Base-by-base conservation (phyloP, 2,329 filamentous ascomycete species). In the Orbilia blumenaviensis region DNA sequence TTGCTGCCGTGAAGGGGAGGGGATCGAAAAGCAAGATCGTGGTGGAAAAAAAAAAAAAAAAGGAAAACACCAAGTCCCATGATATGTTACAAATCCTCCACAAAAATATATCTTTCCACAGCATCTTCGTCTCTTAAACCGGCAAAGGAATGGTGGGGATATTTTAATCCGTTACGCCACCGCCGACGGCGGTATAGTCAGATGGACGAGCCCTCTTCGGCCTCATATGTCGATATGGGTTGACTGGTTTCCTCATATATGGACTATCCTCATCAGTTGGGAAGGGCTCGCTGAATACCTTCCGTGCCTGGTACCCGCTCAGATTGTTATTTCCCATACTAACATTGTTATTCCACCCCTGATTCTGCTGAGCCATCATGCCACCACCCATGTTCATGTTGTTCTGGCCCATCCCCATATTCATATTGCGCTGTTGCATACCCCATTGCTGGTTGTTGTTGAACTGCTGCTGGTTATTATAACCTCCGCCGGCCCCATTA, bases 231-330 rank as follows among this genome's bases (percentile, higher is more conserved):
- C 95, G 89, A 81, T 97, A 92, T 1, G 94, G 94, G 82, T 99
- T 99, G 77, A 98, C 92, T 0, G 95, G 95, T 83, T 97, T 94
- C 71, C 95, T 89, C 82, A 98, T 96, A 84, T 99, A 99, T 5
- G 95, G 92, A 75, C 93, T 92, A 71, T 96, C 93, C 67, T 96
- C 92, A 78, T 89, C 89, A 72, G 87, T 89, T 1, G 87, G 86
- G 73, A 86, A 84, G 10, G 86, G 85, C 16, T 86, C 85, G 34
- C 84, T 84, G 79, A 88, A 87, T 36, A 84, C 81, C 23, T 85
- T 86, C 66, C 86, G 84, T 80, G 89, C 87, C 80, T 89, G 88
- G 78, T 89, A 89, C 44, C 34, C 72, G 18, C 27, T 32, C 12
- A 18, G 36, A 50, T 16, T 54, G 21, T 25, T 41, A 21, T 29